Conservation (phyloP, 108 stramenopile species). For the Fragilariopsis cylindrus region DNA sequence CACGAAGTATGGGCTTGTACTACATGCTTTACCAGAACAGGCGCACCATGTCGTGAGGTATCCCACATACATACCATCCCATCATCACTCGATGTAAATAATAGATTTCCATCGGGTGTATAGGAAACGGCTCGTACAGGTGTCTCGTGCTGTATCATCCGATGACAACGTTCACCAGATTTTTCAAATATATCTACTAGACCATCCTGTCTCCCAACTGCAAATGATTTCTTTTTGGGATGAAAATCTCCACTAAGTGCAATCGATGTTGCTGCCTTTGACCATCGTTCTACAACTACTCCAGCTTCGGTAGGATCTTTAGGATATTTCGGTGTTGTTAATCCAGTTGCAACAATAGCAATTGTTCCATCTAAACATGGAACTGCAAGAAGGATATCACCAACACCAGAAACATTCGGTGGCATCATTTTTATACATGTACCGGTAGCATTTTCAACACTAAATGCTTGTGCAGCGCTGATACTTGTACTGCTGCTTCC, state of each 20-base stretch:
- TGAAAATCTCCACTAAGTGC: slow-evolving; percentile 31
- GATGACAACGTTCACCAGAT: slow-evolving; percentile 18
- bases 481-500: background rate
- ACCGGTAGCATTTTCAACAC: slow-evolving; percentile 45
- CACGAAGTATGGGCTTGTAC: slow-evolving; percentile 45
- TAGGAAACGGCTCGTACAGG: slow-evolving; percentile 44
- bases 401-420: slow-evolving; percentile 31
- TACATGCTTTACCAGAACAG: slow-evolving; percentile 47
- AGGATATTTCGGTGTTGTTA: slow-evolving; percentile 32
- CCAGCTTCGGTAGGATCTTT: slow-evolving; percentile 37
- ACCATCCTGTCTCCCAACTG: slow-evolving; percentile 51
- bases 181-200: slow-evolving; percentile 26
- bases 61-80: slow-evolving; percentile 52
- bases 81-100: slow-evolving; percentile 44
- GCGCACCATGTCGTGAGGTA: slow-evolving; percentile 6
- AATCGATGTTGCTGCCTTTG: slow-evolving; percentile 16
- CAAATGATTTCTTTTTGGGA: slow-evolving; percentile 25
- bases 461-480: slow-evolving; percentile 25
- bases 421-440: slow-evolving; percentile 30
- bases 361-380: slow-evolving; percentile 51
- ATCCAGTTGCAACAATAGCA: slow-evolving; percentile 40
- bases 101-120: slow-evolving; percentile 44
- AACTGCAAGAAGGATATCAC: slow-evolving; percentile 44
- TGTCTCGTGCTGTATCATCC: slow-evolving; percentile 35
- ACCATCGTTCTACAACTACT: slow-evolving; percentile 28